phyloP scores from a whole-genome alignment of 495 filamentous ascomycete species.

The Aspergillus panamensis region DNA sequence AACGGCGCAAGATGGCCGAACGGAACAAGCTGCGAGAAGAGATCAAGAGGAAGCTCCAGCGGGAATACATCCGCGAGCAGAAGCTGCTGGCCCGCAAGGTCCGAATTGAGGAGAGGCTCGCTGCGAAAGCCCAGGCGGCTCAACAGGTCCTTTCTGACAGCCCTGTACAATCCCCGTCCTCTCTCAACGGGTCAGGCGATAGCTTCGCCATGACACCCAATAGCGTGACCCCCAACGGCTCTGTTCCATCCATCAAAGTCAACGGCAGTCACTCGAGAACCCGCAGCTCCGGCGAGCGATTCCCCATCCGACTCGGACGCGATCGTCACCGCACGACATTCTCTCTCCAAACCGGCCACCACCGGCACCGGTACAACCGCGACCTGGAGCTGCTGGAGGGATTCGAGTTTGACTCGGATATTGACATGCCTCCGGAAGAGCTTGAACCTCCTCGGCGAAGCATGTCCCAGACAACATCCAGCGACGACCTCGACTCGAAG shows the following conservation, averaged over 20 bases:
- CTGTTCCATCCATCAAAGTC: constrained; percentile 34
- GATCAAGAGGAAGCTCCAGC: constrained; percentile 46
- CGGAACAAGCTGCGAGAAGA: constrained; percentile 42
- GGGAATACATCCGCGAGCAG: constrained; percentile 49
- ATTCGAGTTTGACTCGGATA: constrained; percentile 47
- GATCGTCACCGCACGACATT: constrained; percentile 23
- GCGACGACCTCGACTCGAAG: constrained; percentile 13
- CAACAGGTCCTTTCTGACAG: constrained; percentile 24
- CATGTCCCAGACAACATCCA: constrained; percentile 6
- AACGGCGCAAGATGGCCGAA: constrained; percentile 43
- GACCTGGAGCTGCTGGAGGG: constrained; percentile 39
- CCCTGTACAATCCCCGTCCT: constrained; percentile 29
- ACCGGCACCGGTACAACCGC: constrained; percentile 7
- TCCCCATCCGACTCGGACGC: constrained; percentile 29
- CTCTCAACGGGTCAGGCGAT: constrained; percentile 25
- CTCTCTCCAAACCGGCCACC: constrained; percentile 14
- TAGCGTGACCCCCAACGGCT: constrained; percentile 16
- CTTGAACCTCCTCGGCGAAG: not conserved
- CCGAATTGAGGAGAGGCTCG: constrained; percentile 28
- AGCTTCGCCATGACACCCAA: constrained; percentile 14
- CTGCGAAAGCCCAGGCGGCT: constrained; percentile 8
- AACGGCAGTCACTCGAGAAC: constrained; percentile 26
- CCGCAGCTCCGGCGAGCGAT: constrained; percentile 11
- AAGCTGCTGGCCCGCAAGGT: constrained; percentile 45
- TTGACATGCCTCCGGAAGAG: constrained; percentile 44